Conservation (phyloP, 129 eudicot genomes). For the Flaveria ramosissima region DNA sequence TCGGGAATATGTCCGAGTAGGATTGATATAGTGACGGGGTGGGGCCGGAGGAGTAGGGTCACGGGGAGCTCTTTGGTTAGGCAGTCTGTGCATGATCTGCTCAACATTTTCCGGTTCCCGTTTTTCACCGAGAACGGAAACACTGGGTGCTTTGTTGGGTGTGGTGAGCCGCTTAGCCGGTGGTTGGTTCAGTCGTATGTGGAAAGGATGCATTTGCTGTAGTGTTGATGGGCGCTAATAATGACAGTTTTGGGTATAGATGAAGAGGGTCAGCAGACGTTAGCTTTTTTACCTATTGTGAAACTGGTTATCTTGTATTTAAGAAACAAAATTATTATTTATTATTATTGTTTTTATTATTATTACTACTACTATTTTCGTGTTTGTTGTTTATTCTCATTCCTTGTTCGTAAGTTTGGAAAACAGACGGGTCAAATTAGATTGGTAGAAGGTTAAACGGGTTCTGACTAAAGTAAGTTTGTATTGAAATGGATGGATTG, state of each 20-base stretch:
- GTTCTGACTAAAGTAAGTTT: too few relatives aligned
- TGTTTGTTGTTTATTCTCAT: too few relatives aligned
- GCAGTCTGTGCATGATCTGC: constrained; percentile 80
- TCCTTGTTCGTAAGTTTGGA: too few relatives aligned
- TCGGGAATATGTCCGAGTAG: constrained; percentile 76
- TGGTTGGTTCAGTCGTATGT: constrained; percentile 87
- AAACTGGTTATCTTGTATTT: constrained; percentile 32
- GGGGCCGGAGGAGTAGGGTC: constrained; percentile 97
- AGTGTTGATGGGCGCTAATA: constrained; percentile 26
- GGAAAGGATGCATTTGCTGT: constrained; percentile 94
- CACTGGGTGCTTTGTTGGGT: constrained; percentile 94
- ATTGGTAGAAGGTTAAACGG: too few relatives aligned
- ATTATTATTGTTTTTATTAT: neutral
- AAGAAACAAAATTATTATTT: constrained; percentile 14
- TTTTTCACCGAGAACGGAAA: constrained; percentile 81
- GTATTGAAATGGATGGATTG: too few relatives aligned
- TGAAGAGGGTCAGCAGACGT: constrained; percentile 5
- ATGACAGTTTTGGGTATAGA: constrained; percentile 22
- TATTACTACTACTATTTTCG: neutral
- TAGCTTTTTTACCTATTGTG: constrained; percentile 19
- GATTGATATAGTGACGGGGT: constrained; percentile 93
- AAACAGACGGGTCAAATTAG: too few relatives aligned
- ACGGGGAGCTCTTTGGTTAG: constrained; percentile 87
- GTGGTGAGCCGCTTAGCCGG: constrained; percentile 83
- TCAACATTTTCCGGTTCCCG: constrained; percentile 69